A percentile compares a stretch with the other conserved stretches of the same genome.
Evolutionary conservation across 225 moss, liverwort and hornwort genomes (phyloP).

Genomic region (Physcomitrium patens): DNA sequence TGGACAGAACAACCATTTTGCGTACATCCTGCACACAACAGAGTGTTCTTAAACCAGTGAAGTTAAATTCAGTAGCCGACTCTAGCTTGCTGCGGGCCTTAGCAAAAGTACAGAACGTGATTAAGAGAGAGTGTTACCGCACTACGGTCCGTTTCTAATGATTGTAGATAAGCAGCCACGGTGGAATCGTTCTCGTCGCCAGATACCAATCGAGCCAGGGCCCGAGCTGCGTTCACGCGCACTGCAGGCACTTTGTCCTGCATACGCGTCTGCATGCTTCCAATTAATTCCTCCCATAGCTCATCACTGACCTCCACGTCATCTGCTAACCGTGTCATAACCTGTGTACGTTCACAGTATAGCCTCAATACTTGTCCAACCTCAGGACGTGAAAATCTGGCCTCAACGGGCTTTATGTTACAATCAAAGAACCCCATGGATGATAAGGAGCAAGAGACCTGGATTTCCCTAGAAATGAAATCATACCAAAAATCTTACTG

Average conservation of each 20-base stretch:
- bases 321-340: conserved; percentile 68
- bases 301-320: conserved; percentile 69
- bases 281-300: conserved; percentile 77
- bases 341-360: conserved; percentile 48
- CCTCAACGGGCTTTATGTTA: not conserved
- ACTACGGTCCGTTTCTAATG: conserved; percentile 74
- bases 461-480: not conserved
- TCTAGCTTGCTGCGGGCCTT: conserved; percentile 7
- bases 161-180: conserved; percentile 65
- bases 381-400: conserved; percentile 6
- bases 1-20: conserved; percentile 82
- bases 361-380: conserved; percentile 12
- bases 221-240: conserved; percentile 84
- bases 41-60: conserved; percentile 3
- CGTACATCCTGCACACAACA: conserved; percentile 84
- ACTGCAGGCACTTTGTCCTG: conserved; percentile 76
- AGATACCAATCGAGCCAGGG: conserved; percentile 75
- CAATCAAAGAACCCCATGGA: conserved; percentile 14
- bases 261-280: conserved; percentile 79
- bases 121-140: conserved; percentile 57
- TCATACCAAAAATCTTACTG: not conserved
- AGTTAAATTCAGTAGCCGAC: conserved; percentile 13
- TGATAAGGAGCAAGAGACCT: not conserved
- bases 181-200: conserved; percentile 75
- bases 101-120: conserved; percentile 19